Evolutionary conservation across 2,329 filamentous ascomycete species (phyloP).

Genomic region (Epicoccum sorghinum): DNA sequence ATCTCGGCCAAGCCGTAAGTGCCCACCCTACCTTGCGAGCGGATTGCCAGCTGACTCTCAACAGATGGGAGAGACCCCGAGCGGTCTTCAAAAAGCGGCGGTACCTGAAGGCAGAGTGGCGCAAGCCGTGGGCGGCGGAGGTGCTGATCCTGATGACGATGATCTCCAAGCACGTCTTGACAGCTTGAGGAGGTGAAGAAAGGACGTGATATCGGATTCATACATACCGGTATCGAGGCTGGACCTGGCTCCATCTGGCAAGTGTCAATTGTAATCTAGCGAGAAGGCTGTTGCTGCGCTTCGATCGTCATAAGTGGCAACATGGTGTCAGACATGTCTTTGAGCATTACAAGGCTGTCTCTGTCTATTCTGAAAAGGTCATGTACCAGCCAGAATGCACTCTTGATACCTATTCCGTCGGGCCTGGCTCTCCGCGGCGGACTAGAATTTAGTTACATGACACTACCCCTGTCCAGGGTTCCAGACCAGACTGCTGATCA

Average conservation of each 20-base stretch:
- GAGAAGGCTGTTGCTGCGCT: not conserved
- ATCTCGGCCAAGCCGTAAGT: constrained; percentile 85
- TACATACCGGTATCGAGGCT: not conserved
- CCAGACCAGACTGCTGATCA: constrained; percentile 20
- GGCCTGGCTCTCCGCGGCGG: constrained; percentile 6
- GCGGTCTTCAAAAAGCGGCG: constrained; percentile 75
- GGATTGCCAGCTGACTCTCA: constrained; percentile 11
- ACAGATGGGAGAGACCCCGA: constrained; percentile 90
- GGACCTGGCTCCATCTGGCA: not conserved
- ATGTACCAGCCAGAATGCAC: not conserved
- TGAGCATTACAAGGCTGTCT: not conserved
- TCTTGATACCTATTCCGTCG: not conserved
- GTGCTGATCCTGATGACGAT: constrained; percentile 80
- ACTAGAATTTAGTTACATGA: constrained; percentile 17
- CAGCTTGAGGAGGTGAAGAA: constrained; percentile 70
- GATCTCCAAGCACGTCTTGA: constrained; percentile 93
- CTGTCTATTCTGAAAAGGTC: constrained; percentile 1
- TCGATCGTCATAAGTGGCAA: not conserved
- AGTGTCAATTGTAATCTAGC: too few species aligned
- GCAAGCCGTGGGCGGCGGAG: constrained; percentile 82
- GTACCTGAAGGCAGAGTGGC: constrained; percentile 80
- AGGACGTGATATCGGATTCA: not conserved
- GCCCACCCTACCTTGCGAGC: not conserved
- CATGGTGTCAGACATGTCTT: not conserved
- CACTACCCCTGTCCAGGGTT: not conserved